These are phyloP conservation scores for Linnemannia zychae DNA, from an alignment of 192 early-diverging fungal genomes.

Conservation along the genomic window DNA sequence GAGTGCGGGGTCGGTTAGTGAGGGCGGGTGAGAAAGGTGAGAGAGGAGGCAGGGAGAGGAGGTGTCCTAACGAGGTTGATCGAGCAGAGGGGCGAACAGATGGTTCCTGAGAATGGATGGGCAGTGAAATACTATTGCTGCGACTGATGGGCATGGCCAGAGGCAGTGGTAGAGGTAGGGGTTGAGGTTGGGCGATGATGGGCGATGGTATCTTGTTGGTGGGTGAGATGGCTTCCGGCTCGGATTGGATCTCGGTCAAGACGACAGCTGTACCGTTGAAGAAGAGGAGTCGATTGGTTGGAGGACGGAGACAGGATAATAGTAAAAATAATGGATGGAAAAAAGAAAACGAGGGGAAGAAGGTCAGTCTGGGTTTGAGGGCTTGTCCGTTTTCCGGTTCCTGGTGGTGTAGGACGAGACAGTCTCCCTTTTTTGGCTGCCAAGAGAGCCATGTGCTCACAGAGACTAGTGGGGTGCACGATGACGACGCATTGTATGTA, in stretches of 20 bases:
- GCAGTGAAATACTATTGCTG: slow-evolving; percentile 34
- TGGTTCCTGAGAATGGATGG: neutral
- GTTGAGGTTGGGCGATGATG: neutral
- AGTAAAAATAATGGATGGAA: neutral
- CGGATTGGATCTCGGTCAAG: neutral
- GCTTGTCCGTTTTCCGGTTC: neutral
- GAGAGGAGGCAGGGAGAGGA: neutral
- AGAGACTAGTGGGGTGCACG: neutral
- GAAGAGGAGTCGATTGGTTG: neutral
- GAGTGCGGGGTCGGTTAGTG: slow-evolving; percentile 16
- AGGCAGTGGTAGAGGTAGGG: neutral
- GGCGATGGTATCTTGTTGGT: neutral
- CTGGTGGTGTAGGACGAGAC: neutral
- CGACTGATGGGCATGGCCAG: slow-evolving; percentile 10
- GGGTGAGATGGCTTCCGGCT: neutral
- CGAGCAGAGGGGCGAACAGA: slow-evolving; percentile 14
- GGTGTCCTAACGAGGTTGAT: slow-evolving; percentile 38
- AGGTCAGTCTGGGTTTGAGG: neutral
- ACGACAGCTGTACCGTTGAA: neutral
- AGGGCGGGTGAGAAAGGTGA: neutral
- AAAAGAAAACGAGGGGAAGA: neutral
- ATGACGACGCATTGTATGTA: slow-evolving; percentile 8
- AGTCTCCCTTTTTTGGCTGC: neutral
- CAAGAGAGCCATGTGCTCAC: slow-evolving; percentile 9
- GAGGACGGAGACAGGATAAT: neutral